Percentiles rank a stretch among this genome's conserved stretches.
phyloP scores from a whole-genome alignment of 371 early-diverging fungal genomes.

The Coemansia sp. region DNA sequence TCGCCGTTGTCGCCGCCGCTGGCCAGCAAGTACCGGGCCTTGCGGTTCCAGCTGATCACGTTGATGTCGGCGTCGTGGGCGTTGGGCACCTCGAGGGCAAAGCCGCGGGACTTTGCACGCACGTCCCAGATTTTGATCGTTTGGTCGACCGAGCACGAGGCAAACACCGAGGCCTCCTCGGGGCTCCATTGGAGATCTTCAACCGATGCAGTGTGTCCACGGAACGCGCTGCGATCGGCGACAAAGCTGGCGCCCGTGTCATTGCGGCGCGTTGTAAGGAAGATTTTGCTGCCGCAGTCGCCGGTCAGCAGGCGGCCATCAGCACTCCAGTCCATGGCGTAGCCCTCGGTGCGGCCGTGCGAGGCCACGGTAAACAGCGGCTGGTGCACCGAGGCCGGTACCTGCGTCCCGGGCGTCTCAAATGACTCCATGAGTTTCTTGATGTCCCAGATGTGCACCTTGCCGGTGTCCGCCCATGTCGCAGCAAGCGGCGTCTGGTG shows the following conservation, averaged over 20 bases:
- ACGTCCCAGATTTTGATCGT: constrained; percentile 95
- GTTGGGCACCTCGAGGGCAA: constrained; percentile 68
- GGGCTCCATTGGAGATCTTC: constrained; percentile 98
- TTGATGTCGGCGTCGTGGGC: constrained; percentile 91
- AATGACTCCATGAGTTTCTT: constrained; percentile 69
- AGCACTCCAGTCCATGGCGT: constrained; percentile 91
- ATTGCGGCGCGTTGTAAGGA: constrained; percentile 67
- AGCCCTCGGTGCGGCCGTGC: constrained; percentile 86
- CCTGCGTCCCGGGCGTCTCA: constrained; percentile 72
- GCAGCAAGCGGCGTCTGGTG: constrained; percentile 65
- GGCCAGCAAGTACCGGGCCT: constrained; percentile 80
- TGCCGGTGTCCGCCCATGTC: constrained; percentile 93
- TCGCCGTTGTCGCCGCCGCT: constrained; percentile 92
- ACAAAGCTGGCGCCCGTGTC: constrained; percentile 59
- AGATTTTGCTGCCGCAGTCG: constrained; percentile 78
- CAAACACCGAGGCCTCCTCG: constrained; percentile 85
- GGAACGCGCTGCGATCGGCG: constrained; percentile 74
- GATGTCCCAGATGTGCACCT: constrained; percentile 89
- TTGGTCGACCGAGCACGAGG: constrained; percentile 85
- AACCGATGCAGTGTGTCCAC: constrained; percentile 81
- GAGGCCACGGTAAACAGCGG: constrained; percentile 78
- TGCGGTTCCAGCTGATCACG: constrained; percentile 92
- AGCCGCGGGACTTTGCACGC: constrained; percentile 66
- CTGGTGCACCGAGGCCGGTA: constrained; percentile 60
- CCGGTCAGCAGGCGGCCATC: constrained; percentile 84